Percentiles rank a stretch among this genome's conserved stretches.
Evolutionary conservation across 352 stramenopile species (phyloP).

Genomic region (Hyaloperonospora arabidopsidis): DNA sequence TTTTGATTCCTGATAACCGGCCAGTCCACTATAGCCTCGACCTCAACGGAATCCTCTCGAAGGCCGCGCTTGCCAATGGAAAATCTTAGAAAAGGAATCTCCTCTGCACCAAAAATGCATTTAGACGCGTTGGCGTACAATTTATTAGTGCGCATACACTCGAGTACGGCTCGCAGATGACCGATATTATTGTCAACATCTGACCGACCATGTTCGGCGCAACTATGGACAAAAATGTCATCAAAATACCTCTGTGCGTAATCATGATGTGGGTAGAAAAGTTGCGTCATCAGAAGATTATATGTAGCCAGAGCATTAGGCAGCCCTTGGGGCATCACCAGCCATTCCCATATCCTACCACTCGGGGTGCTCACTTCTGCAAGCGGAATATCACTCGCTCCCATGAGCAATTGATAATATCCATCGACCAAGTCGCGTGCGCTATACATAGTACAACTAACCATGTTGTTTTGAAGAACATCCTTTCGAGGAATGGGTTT

Average conservation of each 20-base stretch:
- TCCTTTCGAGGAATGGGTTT: too few relatives aligned
- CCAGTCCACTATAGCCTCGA: too few relatives aligned
- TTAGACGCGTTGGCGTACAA: neutral
- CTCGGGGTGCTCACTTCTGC: constrained; percentile 23
- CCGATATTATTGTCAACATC: neutral
- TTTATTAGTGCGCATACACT: neutral
- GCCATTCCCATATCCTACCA: constrained; percentile 4
- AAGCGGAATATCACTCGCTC: constrained; percentile 20
- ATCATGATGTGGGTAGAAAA: neutral
- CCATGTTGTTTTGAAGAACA: too few relatives aligned
- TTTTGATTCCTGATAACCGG: too few relatives aligned
- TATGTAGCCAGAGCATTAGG: constrained; percentile 17
- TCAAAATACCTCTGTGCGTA: constrained; percentile 2
- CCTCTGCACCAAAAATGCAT: too few relatives aligned
- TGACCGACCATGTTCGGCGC: neutral
- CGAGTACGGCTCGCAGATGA: neutral
- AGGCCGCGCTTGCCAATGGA: too few relatives aligned
- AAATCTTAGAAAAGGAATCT: too few relatives aligned
- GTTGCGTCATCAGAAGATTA: constrained; percentile 18
- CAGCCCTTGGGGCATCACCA: constrained; percentile 23
- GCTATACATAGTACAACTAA: too few relatives aligned
- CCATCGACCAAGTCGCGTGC: constrained; percentile 13
- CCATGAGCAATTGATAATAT: constrained; percentile 18
- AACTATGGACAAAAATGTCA: neutral
- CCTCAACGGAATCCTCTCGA: too few relatives aligned